phyloP scores from a whole-genome alignment of 371 early-diverging fungal genomes.

The Actinomucor elegans region DNA sequence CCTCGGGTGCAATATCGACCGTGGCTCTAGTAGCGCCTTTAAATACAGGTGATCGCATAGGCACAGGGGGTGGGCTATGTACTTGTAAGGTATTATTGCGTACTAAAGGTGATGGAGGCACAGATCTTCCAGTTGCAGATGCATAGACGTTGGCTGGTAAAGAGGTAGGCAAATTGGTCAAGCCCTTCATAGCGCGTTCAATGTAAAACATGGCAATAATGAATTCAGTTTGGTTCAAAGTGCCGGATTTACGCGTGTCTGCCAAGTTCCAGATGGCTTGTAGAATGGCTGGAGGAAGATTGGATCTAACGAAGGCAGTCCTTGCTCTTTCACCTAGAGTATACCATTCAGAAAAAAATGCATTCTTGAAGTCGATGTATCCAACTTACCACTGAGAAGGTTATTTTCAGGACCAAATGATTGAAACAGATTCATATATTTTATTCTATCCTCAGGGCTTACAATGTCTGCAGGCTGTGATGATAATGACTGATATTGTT shows the following conservation, averaged over 20 bases:
- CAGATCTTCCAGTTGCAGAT: slow-evolving; percentile 51
- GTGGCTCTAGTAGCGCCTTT: not conserved
- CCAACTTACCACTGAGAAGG: slow-evolving; percentile 52
- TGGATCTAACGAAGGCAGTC: slow-evolving; percentile 50
- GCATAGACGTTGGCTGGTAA: slow-evolving; percentile 62
- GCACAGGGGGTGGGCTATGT: slow-evolving; percentile 12
- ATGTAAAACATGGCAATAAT: slow-evolving; percentile 84
- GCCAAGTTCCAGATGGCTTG: slow-evolving; percentile 65
- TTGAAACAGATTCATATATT: slow-evolving; percentile 73
- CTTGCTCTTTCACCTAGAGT: slow-evolving; percentile 48
- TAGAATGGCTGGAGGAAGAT: slow-evolving; percentile 47
- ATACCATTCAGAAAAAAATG: not conserved
- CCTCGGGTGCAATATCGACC: slow-evolving; percentile 29
- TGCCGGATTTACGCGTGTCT: slow-evolving; percentile 67
- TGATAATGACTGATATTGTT: slow-evolving; percentile 3
- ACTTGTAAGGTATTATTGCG: slow-evolving; percentile 23
- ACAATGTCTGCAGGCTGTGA: slow-evolving; percentile 22
- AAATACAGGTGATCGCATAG: slow-evolving; percentile 20
- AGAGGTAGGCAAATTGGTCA: slow-evolving; percentile 51
- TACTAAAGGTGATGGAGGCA: slow-evolving; percentile 30
- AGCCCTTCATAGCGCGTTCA: slow-evolving; percentile 63
- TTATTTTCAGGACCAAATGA: slow-evolving; percentile 69
- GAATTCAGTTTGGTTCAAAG: slow-evolving; percentile 72
- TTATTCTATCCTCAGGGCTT: slow-evolving; percentile 60
- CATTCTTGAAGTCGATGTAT: slow-evolving; percentile 11